Evolutionary conservation across 2,329 filamentous ascomycete species (phyloP).

Genomic region (Aspergillus flavus): DNA sequence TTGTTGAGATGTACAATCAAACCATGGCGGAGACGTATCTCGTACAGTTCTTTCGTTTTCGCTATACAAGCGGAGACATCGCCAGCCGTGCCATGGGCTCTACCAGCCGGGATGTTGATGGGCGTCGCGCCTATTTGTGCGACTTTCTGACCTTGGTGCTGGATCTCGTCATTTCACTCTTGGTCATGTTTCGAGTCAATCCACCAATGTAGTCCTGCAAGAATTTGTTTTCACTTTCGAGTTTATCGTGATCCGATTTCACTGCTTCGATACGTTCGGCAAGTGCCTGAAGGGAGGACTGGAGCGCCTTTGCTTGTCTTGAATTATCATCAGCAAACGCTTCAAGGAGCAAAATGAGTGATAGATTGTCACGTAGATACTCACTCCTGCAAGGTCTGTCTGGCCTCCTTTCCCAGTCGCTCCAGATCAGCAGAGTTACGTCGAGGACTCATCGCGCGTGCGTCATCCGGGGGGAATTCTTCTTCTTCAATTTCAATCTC

Average conservation of each 20-base stretch:
- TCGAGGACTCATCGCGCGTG: conserved; percentile 90
- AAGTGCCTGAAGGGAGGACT: conserved; percentile 85
- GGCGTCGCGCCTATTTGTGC: conserved; percentile 35
- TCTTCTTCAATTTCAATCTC: conserved; percentile 73
- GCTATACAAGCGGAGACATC: conserved; percentile 18
- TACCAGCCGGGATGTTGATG: conserved; percentile 6
- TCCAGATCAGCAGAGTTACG: conserved; percentile 90
- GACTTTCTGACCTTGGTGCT: conserved; percentile 55
- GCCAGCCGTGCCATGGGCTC: conserved; percentile 16
- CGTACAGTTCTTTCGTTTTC: conserved; percentile 18
- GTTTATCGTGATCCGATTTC: conserved; percentile 91
- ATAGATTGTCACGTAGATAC: conserved; percentile 28
- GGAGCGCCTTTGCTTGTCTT: conserved; percentile 85
- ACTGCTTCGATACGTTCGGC: conserved; percentile 94
- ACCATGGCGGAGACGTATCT: conserved; percentile 5
- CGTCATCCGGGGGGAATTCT: conserved; percentile 82
- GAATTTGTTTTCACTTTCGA: conserved; percentile 96
- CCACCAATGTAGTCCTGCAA: conserved; percentile 97
- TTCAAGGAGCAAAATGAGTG: neutral
- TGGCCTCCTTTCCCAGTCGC: conserved; percentile 79
- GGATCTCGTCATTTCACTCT: conserved; percentile 58
- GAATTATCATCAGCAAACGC: conserved; percentile 1
- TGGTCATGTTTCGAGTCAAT: conserved; percentile 73
- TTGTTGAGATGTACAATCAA: neutral
- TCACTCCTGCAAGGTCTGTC: conserved; percentile 65